Conservation (phyloP, 495 filamentous ascomycete species). For the Annulohypoxylon bovei region DNA sequence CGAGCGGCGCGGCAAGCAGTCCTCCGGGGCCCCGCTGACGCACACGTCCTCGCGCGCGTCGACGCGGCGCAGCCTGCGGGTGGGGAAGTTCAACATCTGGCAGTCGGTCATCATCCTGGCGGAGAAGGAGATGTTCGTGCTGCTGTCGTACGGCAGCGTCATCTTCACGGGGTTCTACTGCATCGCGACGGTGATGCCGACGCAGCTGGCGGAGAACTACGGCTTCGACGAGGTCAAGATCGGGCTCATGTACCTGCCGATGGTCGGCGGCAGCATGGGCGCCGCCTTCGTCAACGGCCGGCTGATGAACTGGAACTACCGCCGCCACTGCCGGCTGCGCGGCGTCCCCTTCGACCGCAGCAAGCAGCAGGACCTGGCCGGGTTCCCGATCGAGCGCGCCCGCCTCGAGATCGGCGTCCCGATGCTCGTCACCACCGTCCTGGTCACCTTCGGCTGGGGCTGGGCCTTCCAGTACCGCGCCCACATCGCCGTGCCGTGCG, state of each 20-base stretch:
- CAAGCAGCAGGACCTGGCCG: slow-evolving; percentile 57
- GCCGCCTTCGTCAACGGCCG: slow-evolving; percentile 67
- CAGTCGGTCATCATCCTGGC: slow-evolving; percentile 67
- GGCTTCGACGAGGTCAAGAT: slow-evolving; percentile 67
- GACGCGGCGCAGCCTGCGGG: slow-evolving; percentile 45
- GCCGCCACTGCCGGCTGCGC: slow-evolving; percentile 51
- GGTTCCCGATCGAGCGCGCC: slow-evolving; percentile 73
- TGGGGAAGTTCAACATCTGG: slow-evolving; percentile 66
- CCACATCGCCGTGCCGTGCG: slow-evolving; percentile 57
- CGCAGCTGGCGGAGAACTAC: slow-evolving; percentile 64
- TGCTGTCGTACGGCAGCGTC: slow-evolving; percentile 66
- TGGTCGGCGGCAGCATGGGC: slow-evolving; percentile 69
- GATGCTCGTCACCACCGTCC: slow-evolving; percentile 52
- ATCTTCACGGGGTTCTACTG: slow-evolving; percentile 71
- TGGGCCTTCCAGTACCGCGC: slow-evolving; percentile 62
- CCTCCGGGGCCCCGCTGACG: neutral
- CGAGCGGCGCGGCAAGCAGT: neutral
- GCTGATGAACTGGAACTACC: slow-evolving; percentile 65
- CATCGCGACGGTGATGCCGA: slow-evolving; percentile 61
- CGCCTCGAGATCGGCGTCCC: slow-evolving; percentile 67
- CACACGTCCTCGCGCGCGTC: slow-evolving; percentile 37
- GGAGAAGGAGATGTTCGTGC: slow-evolving; percentile 68
- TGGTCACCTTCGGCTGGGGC: slow-evolving; percentile 61
- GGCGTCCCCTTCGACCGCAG: slow-evolving; percentile 58
- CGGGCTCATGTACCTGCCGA: slow-evolving; percentile 65